These are phyloP conservation scores for Cardamine occulta DNA, from an alignment of 345 rosid species.

Conservation along the genomic window DNA sequence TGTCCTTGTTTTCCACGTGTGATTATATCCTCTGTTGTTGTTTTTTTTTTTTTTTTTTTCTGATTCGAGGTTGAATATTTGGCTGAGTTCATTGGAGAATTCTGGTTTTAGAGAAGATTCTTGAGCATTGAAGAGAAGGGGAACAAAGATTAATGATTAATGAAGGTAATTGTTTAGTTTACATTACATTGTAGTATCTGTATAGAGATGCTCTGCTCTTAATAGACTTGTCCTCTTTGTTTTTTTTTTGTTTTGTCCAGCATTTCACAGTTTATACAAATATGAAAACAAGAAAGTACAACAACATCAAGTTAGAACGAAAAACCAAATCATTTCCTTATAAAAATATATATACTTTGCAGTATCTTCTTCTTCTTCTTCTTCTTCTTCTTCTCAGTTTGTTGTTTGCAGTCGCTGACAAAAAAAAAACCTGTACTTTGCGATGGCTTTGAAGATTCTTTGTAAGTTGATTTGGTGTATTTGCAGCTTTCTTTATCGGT, in stretches of 20 bases:
- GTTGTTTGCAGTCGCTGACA: constrained; percentile 35
- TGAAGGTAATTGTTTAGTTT: constrained; percentile 19
- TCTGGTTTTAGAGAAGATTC: neutral
- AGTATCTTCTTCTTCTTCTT: constrained; percentile 34
- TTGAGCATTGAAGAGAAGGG: neutral
- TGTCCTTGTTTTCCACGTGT: constrained; percentile 40
- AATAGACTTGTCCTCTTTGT: constrained; percentile 18
- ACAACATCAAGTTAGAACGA: constrained; percentile 36
- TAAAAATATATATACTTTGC: constrained; percentile 40
- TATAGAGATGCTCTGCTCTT: constrained; percentile 16
- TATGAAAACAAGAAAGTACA: constrained; percentile 22
- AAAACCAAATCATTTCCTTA: constrained; percentile 36
- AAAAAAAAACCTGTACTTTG: constrained; percentile 35
- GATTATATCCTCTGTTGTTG: constrained; percentile 11
- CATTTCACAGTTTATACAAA: constrained; percentile 38
- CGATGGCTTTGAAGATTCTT: constrained; percentile 5
- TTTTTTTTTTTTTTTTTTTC: neutral
- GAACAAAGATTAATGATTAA: constrained; percentile 17
- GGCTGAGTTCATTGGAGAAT: neutral
- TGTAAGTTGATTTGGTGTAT: constrained; percentile 27
- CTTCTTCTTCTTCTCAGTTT: constrained; percentile 20
- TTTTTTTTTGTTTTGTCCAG: neutral
- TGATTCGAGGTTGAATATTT: constrained; percentile 16
- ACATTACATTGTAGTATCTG: constrained; percentile 25
- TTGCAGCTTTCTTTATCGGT: constrained; percentile 48